Evolutionary conservation across 2,329 filamentous ascomycete species (phyloP), one percentile per base, ranked within the genome.

Genomic region (Fusarium annulatum): DNA sequence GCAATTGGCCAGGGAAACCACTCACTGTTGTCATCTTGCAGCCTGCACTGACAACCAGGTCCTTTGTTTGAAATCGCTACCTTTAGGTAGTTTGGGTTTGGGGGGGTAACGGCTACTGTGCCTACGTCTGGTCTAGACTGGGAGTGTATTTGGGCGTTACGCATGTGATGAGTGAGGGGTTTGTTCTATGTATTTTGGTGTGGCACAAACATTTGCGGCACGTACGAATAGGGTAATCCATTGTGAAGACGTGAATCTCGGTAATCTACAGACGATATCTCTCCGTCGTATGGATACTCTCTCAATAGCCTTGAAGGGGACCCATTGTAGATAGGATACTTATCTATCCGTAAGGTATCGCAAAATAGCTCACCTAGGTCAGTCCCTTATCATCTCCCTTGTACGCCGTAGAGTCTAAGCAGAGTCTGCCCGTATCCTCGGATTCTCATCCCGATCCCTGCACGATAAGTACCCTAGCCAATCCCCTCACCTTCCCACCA

Each of bases 121-220:
- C 39, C 57, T 15, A 21, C 3, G 43, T 34, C 23, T 38, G 46
- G 62, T 23, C 41, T 64, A 53, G 62, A 38, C 42, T 34, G 30
- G 36, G 28, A 33, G 46, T 33, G 34, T 46, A 33, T 61, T 48
- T 19, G 41, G 64, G 45, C 39, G 58, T 59, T 48, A 36, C 9
- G 36, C 67, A 70, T 70, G 67, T 69, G 66, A 70, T 28, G n/a
- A 51, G 33, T 48, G 60, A 59, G 61, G 49, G 51, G 65, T 59
- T 59, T 59, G 23, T 36, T 38, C 59, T 46, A 15, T 30, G 34
- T 39, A 15, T 5, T 34, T 30, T 36, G 33, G 55, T 33, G 42
- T 45, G 60, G 33, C 15, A 36, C 23, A 64, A 41, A 28, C 26
- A 42, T 15, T 34, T 21, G 43, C 26, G 9, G 15, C 8, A 11